phyloP scores from a whole-genome alignment of 2,329 filamentous ascomycete genomes.

The Didymella pomorum region DNA sequence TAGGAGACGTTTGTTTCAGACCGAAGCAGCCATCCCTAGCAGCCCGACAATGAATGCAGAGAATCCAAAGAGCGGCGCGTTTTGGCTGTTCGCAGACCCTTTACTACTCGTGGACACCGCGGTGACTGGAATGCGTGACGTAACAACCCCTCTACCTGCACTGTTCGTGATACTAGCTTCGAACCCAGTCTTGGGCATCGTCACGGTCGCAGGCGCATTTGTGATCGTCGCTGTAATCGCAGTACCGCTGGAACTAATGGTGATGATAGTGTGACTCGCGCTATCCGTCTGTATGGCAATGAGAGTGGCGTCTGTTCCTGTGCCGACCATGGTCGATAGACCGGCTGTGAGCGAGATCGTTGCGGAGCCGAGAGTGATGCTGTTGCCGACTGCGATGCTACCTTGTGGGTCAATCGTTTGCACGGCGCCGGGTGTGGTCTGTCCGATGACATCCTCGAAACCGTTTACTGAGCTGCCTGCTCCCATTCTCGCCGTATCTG shows the following conservation, averaged over 20 bases:
- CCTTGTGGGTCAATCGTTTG: conserved; percentile 1
- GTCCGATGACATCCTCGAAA: neutral
- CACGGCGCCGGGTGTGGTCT: neutral
- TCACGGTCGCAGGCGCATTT: conserved; percentile 30
- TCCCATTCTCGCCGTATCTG: neutral
- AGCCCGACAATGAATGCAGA: neutral
- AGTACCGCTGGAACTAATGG: conserved; percentile 39
- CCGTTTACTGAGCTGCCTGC: neutral
- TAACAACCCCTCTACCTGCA: conserved; percentile 8
- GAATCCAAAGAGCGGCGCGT: neutral
- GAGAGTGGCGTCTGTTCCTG: conserved; percentile 30
- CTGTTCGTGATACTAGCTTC: conserved; percentile 31
- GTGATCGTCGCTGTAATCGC: conserved; percentile 39
- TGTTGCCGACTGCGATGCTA: conserved; percentile 13
- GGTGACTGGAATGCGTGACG: neutral
- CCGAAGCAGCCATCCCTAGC: neutral
- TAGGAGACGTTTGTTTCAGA: neutral
- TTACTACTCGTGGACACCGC: conserved; percentile 5
- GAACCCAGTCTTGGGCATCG: conserved; percentile 29
- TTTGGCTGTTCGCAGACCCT: neutral
- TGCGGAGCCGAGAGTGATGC: conserved; percentile 30
- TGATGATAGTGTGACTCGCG: conserved; percentile 37
- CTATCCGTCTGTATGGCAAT: conserved; percentile 36
- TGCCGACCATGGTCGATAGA: conserved; percentile 37
- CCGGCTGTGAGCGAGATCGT: conserved; percentile 39